phyloP scores from a whole-genome alignment of 176 grass and related monocot genomes.

The Triticum dicoccoides region DNA sequence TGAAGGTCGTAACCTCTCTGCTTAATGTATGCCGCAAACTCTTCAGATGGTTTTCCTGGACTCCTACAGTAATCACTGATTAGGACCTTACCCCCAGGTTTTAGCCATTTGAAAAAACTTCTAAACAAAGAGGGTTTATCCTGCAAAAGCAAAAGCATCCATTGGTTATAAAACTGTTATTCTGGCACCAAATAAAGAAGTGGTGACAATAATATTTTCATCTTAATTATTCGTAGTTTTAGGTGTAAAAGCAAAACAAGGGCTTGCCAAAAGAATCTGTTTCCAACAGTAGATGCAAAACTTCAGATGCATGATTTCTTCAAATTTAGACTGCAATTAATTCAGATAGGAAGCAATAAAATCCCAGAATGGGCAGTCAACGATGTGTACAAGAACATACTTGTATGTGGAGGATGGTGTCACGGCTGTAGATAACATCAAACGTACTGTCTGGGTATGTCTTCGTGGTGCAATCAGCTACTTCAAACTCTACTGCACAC shows the following conservation, averaged over 20 bases:
- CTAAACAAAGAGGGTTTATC: constrained; percentile 78
- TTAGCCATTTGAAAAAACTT: constrained; percentile 88
- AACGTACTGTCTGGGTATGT: constrained; percentile 70
- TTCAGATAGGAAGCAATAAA: neutral
- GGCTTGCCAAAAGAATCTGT: neutral
- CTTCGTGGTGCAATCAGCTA: constrained; percentile 93
- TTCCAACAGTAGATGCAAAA: neutral
- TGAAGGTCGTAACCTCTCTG: constrained; percentile 96
- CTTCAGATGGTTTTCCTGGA: constrained; percentile 62
- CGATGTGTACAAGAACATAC: constrained; percentile 28
- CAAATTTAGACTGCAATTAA: neutral
- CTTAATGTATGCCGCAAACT: constrained; percentile 80
- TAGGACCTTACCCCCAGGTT: constrained; percentile 92
- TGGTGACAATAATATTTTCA: neutral
- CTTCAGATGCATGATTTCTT: neutral
- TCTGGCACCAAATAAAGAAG: neutral
- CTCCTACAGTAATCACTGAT: constrained; percentile 94
- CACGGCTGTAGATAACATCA: constrained; percentile 91
- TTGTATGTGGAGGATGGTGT: constrained; percentile 96
- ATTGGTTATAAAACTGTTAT: neutral
- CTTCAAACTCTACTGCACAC: constrained; percentile 92
- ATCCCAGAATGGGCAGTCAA: neutral
- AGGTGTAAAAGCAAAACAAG: neutral
- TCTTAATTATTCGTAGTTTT: neutral
- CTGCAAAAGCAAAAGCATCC: constrained; percentile 38